Conservation (phyloP, 179 eudicot species). For the Drosera spatulata region DNA sequence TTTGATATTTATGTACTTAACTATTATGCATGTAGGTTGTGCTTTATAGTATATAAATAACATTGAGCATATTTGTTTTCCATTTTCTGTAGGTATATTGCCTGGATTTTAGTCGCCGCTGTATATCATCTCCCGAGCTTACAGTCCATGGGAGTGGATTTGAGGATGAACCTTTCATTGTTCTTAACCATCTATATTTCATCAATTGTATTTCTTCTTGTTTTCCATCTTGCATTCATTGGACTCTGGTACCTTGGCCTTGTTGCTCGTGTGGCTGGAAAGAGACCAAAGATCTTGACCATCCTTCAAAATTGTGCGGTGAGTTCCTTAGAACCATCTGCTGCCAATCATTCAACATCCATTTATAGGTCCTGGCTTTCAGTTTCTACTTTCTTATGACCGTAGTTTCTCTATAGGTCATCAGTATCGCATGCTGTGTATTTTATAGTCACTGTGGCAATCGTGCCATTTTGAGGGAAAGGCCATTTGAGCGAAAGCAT, state of each 20-base stretch:
- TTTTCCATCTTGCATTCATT: constrained; percentile 78
- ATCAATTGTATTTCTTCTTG: constrained; percentile 80
- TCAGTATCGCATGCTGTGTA: constrained; percentile 96
- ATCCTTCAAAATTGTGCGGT: constrained; percentile 96
- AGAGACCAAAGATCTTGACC: constrained; percentile 77
- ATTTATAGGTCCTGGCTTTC: not conserved
- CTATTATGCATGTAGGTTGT: not conserved
- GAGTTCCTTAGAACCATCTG: constrained; percentile 17
- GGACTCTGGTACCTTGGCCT: constrained; percentile 98
- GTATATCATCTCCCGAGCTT: constrained; percentile 98
- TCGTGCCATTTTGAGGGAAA: constrained; percentile 62
- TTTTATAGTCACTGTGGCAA: constrained; percentile 99
- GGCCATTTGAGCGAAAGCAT: constrained; percentile 36
- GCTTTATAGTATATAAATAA: constrained; percentile 1
- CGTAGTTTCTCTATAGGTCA: constrained; percentile 45
- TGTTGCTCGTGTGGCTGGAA: constrained; percentile 94
- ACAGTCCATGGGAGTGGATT: constrained; percentile 97
- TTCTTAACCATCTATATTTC: constrained; percentile 78
- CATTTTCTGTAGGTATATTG: constrained; percentile 63
- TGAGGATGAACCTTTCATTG: constrained; percentile 97
- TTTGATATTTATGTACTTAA: not conserved
- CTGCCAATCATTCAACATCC: not conserved
- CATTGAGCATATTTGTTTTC: constrained; percentile 6
- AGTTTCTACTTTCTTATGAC: not conserved
- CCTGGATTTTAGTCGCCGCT: constrained; percentile 93